Evolutionary conservation across 306 rosid species (phyloP), one percentile per base, ranked within the genome.

Genomic region (Glycine latifolia): DNA sequence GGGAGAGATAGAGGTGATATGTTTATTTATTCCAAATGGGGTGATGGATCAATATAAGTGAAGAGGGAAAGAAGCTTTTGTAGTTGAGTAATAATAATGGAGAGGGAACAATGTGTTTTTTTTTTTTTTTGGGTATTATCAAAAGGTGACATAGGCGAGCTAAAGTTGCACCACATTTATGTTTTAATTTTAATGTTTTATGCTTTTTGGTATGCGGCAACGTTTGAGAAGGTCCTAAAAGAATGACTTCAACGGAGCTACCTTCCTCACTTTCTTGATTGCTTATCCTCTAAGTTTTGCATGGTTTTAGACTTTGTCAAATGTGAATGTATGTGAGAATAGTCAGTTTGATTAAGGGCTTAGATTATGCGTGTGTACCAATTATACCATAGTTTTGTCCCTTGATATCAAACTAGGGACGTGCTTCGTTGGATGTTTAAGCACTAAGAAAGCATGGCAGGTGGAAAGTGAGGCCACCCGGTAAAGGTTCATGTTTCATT

Each of bases 61-160:
- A 82, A 82, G 67, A 79, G 81, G 50, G 46, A 68, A 91, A 83
- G 86, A 89, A 77, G 82, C 84, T 88, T 94, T 91, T 94, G 90
- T 84, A 84, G 70, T 76, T 79, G 83, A 80, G 81, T 67, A 52
- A 43, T 16, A 26, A 26, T 26, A 72, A 89, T 82, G 87, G 83
- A 80, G 75, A 88, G 87, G 92, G 92, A 73, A 80, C 88, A 83
- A 9, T 33, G 65, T 84, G 85, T 80, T 84, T 7, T 54, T 67
- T 69, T 87, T 37, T 87, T 37, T 26, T 26, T 26, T 0, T 0
- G 31, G 91, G 70, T 75, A 81, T 82, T 86, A 86, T 82, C 54
- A 37, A 90, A 91, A 86, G 89, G 55, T 66, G 49, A 44, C 65
- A 44, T 72, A 47, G 79, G 75, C 16, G 84, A 85, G 83, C 73